Evolutionary conservation across 2,329 filamentous ascomycete species (phyloP).

Genomic region (Ceratocystis papillata): DNA sequence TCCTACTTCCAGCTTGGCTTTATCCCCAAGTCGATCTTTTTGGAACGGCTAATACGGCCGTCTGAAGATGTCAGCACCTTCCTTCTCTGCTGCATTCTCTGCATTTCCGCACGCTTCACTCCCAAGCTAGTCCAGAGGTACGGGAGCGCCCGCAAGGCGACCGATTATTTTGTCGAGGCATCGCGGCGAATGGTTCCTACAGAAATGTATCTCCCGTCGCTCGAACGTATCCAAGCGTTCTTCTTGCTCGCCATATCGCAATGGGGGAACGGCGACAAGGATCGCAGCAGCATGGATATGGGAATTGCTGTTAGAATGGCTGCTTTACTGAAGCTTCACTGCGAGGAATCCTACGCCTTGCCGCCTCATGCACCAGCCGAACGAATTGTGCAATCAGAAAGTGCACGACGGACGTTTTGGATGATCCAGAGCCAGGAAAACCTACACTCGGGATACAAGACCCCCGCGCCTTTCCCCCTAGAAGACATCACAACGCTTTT

Average conservation of each 20-base stretch:
- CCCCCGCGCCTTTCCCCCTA: conserved; percentile 31
- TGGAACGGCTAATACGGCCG: conserved; percentile 27
- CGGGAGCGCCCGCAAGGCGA: conserved; percentile 27
- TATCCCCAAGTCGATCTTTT: conserved; percentile 30
- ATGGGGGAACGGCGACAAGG: conserved; percentile 31
- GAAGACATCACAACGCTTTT: conserved; percentile 32
- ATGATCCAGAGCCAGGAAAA: conserved; percentile 34
- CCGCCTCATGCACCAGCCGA: conserved; percentile 27
- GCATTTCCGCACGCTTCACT: conserved; percentile 31
- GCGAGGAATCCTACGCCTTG: conserved; percentile 32
- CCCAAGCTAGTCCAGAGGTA: conserved; percentile 28
- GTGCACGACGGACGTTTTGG: conserved; percentile 33
- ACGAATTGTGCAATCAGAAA: conserved; percentile 31
- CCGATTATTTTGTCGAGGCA: conserved; percentile 28
- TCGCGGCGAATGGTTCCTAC: conserved; percentile 27
- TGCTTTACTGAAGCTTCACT: conserved; percentile 31
- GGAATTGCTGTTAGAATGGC: conserved; percentile 33
- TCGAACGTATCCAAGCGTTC: conserved; percentile 30
- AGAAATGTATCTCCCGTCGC: conserved; percentile 30
- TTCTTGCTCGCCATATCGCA: conserved; percentile 31
- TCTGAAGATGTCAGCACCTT: conserved; percentile 28
- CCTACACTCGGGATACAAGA: conserved; percentile 32
- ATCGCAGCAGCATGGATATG: conserved; percentile 32
- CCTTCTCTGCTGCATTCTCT: conserved; percentile 29
- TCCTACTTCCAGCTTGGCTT: conserved; percentile 32